These are phyloP conservation scores for Kwoniella dendrophila DNA, from an alignment of 768 basidiomycete genomes.

Conservation along the genomic window DNA sequence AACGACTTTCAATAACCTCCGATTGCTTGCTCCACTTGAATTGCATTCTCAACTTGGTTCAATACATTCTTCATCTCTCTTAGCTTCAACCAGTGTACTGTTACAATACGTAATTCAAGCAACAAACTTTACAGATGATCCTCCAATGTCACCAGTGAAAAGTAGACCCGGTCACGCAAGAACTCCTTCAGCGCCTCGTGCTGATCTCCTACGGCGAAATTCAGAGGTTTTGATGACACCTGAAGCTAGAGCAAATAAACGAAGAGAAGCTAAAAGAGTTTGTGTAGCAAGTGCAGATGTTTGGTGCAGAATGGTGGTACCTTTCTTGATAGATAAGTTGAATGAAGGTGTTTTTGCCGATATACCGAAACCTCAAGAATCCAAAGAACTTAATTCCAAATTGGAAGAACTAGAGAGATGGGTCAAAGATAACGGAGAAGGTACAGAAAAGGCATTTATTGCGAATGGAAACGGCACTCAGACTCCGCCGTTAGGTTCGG, in stretches of 20 bases:
- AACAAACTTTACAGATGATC: slow-evolving; percentile 4
- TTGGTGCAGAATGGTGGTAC: slow-evolving; percentile 27
- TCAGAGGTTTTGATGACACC: slow-evolving; percentile 41
- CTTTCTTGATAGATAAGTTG: slow-evolving; percentile 20
- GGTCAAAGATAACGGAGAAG: slow-evolving; percentile 18
- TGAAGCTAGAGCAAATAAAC: slow-evolving; percentile 31
- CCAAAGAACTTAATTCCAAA: slow-evolving; percentile 13
- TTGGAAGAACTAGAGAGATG: slow-evolving; percentile 19
- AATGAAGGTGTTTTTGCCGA: slow-evolving; percentile 21
- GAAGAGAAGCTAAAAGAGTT: slow-evolving; percentile 27
- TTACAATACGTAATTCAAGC: slow-evolving; percentile 18
- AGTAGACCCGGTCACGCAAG: slow-evolving; percentile 26
- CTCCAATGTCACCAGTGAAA: neutral
- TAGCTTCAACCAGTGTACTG: slow-evolving; percentile 14
- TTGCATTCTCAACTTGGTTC: slow-evolving; percentile 51
- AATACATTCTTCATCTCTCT: slow-evolving; percentile 25
- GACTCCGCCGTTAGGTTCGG: neutral
- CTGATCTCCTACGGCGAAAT: slow-evolving; percentile 40
- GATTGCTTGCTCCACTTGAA: slow-evolving; percentile 73
- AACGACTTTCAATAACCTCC: slow-evolving; percentile 73
- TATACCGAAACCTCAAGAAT: neutral
- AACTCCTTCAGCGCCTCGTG: slow-evolving; percentile 40
- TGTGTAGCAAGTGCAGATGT: slow-evolving; percentile 32
- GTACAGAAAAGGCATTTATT: neutral
- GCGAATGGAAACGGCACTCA: slow-evolving; percentile 6